A percentile compares a stretch with the other conserved stretches of the same genome.
These are phyloP conservation scores for Plectranthus barbatus DNA, from an alignment of 257 asterid species.

Conservation along the genomic window DNA sequence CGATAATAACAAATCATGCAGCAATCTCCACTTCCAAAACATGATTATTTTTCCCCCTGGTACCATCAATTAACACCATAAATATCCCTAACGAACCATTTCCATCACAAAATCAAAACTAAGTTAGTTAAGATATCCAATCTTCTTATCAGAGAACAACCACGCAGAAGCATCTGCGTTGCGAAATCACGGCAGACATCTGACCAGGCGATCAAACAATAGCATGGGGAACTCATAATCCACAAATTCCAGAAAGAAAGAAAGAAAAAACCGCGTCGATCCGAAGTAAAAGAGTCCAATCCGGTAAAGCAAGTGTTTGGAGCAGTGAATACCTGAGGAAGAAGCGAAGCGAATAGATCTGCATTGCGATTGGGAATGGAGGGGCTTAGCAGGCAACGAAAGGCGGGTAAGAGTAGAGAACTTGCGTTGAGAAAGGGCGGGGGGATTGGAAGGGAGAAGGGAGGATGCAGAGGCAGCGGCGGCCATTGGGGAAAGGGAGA, in stretches of 20 bases:
- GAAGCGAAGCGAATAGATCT: slow-evolving; percentile 38
- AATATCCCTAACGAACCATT: not conserved
- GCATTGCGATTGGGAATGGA: slow-evolving; percentile 30
- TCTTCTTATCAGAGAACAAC: too few relatives aligned
- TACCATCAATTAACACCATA: not conserved
- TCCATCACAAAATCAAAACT: not conserved
- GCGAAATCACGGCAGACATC: too few relatives aligned
- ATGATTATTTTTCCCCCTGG: not conserved
- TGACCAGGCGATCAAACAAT: too few relatives aligned
- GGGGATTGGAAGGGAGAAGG: too few relatives aligned
- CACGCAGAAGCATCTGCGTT: too few relatives aligned
- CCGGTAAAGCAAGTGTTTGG: not conserved
- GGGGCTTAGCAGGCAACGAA: slow-evolving; percentile 28
- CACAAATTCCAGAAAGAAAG: too few relatives aligned
- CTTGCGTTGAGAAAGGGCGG: slow-evolving; percentile 26
- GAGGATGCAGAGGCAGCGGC: slow-evolving; percentile 57
- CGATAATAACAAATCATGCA: not conserved
- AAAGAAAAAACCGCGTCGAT: too few relatives aligned
- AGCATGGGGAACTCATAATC: too few relatives aligned
- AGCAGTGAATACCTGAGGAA: slow-evolving; percentile 36
- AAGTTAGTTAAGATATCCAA: too few relatives aligned
- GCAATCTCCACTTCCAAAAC: not conserved
- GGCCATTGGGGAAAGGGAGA: slow-evolving; percentile 20
- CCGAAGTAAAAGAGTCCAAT: too few relatives aligned
- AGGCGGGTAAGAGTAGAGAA: slow-evolving; percentile 24